A percentile compares a stretch with the other conserved stretches of the same genome.
These are phyloP conservation scores for Saturnispora sekii DNA, from an alignment of 805 yeast genomes.

Conservation along the genomic window DNA sequence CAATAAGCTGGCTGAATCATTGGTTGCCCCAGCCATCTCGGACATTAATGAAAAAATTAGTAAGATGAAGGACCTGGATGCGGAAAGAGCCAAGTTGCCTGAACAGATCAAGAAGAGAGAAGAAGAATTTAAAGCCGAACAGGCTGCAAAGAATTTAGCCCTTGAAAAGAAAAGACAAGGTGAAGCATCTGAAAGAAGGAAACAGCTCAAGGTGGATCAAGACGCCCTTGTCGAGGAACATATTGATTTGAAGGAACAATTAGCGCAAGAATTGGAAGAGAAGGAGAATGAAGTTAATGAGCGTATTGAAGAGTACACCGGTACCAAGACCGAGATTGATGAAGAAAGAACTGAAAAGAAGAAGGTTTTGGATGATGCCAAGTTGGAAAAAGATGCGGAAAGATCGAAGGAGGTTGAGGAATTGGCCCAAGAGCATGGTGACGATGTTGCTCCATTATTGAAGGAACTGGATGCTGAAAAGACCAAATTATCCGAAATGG, in stretches of 20 bases:
- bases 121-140: constrained; percentile 29
- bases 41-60: constrained; percentile 62
- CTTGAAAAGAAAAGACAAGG: constrained; percentile 26
- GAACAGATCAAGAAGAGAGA: constrained; percentile 33
- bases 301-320: constrained; percentile 31
- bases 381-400: constrained; percentile 33
- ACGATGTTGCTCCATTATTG: constrained; percentile 43
- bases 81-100: constrained; percentile 30
- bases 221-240: constrained; percentile 38
- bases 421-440: constrained; percentile 45
- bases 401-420: constrained; percentile 37
- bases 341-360: constrained; percentile 34
- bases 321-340: constrained; percentile 32
- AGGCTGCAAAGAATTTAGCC: constrained; percentile 29
- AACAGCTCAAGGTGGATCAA: constrained; percentile 39
- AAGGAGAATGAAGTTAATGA: constrained; percentile 33
- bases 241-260: constrained; percentile 22
- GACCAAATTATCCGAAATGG: constrained; percentile 39
- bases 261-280: constrained; percentile 31
- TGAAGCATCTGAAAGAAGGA: constrained; percentile 31
- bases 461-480: constrained; percentile 43
- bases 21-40: constrained; percentile 74
- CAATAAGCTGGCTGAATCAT: constrained; percentile 64
- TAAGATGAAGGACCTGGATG: constrained; percentile 54
- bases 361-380: constrained; percentile 34